Evolutionary conservation across 192 early-diverging fungal species (phyloP).

Genomic region (Geranomyces variabilis): DNA sequence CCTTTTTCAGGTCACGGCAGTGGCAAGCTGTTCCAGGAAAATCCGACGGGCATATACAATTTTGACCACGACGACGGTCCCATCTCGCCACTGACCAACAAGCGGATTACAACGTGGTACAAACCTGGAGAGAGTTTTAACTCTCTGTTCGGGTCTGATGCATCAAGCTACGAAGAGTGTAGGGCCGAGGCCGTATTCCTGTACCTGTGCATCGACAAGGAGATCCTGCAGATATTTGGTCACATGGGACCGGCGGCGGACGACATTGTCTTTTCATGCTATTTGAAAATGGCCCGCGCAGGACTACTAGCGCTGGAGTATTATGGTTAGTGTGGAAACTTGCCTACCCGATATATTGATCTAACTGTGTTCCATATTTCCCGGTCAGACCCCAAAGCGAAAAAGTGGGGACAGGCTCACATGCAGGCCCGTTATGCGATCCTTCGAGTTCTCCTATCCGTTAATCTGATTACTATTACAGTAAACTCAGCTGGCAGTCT

Average conservation of each 20-base stretch:
- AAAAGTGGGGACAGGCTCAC: conserved; percentile 55
- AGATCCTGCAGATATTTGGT: conserved; percentile 58
- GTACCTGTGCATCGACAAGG: conserved; percentile 41
- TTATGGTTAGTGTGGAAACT: conserved; percentile 46
- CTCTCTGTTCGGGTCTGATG: conserved; percentile 55
- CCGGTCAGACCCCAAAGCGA: conserved; percentile 26
- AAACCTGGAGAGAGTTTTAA: conserved; percentile 62
- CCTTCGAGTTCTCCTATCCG: conserved; percentile 50
- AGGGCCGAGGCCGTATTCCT: conserved; percentile 61
- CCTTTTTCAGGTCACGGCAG: conserved; percentile 64
- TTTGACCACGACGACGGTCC: conserved; percentile 52
- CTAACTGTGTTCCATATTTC: conserved; percentile 1
- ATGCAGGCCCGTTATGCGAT: conserved; percentile 67
- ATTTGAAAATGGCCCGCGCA: conserved; percentile 62
- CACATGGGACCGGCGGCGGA: conserved; percentile 44
- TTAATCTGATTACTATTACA: conserved; percentile 45
- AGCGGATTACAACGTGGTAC: conserved; percentile 57
- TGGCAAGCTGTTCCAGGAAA: conserved; percentile 60
- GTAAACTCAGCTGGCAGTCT: conserved; percentile 23
- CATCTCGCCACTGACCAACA: conserved; percentile 47
- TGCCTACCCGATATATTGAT: conserved; percentile 21
- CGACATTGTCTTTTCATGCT: conserved; percentile 55
- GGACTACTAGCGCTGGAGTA: conserved; percentile 58
- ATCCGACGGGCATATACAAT: conserved; percentile 52
- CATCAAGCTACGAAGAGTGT: conserved; percentile 54